Base-by-base conservation (phyloP, 1,139 yeast species). In the Kluyveromyces sp. region DNA sequence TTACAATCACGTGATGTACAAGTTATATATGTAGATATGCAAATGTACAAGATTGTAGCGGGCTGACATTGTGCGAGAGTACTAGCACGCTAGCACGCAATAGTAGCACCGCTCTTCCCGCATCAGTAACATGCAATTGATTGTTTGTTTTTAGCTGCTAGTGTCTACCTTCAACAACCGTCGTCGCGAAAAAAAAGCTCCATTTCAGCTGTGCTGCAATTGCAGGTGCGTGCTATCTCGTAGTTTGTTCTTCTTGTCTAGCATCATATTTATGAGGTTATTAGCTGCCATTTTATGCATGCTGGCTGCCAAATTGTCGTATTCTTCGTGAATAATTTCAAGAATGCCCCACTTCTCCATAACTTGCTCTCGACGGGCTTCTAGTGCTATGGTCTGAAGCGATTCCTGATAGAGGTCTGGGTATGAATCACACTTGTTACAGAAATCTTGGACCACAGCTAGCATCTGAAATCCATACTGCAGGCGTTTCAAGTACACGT, bases 251-350 rank as follows among this genome's bases (percentile, higher is more conserved):
- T 35, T 41, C 34, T 41, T 41, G 28, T 41, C 43, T 15, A 25
- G 15, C 43, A 41, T 41, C 34, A 33, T 25, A 28, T 41, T 41
- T 25, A 34, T 34, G 8, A 41, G 38, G n/a, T 42, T 42, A 25
- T 42, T 36, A 6, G 25, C 25, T 4, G 38, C 10, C 39, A 42
- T 42, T 4, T 28, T 29, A 25, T 15, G 25, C 25, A 42, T 37
- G 15, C 36, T 35, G 15, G 39, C 34, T 34, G 25, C n/a, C 7
- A 34, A 15, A 7, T 36, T 26, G 29, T 25, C 30, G 39, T 26
- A 37, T 27, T 26, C 39, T 7, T 37, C 39, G 31, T 25, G 28
- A 21, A 31, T 28, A n/a, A 25, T 15, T 25, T 8, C 35, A 10
- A 36, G 26, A 31, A 15, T 7, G 7, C 28, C 31, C 43, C 27